Evolutionary conservation across 140 eudicot genomes (phyloP), one percentile per base, ranked within the genome.

Genomic region (Erigeron philadelphicus): DNA sequence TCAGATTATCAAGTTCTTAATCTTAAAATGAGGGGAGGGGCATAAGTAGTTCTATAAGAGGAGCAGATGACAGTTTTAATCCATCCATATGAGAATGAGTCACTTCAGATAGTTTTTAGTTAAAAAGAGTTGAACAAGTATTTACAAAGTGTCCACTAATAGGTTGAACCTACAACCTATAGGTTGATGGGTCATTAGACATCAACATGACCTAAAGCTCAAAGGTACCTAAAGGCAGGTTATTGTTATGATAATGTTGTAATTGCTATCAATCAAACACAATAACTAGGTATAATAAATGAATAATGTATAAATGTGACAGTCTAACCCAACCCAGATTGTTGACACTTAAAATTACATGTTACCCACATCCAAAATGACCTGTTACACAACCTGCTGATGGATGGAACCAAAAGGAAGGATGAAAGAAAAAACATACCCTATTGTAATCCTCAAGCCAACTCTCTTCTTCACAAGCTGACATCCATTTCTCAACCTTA

Each of bases 381-480:
- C 55, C 9, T 49, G 7, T 12, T 49, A 49, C 55, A 12, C 55
- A 49, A 49, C 15, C 55, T 49, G 55, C 55, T 7, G 13, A 60
- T 7, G 23, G 61, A 59, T n/a, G 9, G 6, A 12, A 44, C 46
- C 5, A 50, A 35, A 38, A 62, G 47, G 7, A 18, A 23, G 58
- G 52, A 13, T 4, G 12, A 57, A 66, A 21, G 21, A 10, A 16
- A 7, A 8, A 7, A 70, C 57, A 6, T 10, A 89, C 96, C 88
- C 84, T 78, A 67, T 89, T 90, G 82, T 89, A 89, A 76, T 84
- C 96, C 71, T 86, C 96, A 48, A 89, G 90, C 96, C 96, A 89
- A 40, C 59, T 84, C 78, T 86, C 96, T 78, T 89, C 96, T 71
- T 84, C 88, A 53, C 83, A 82, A 11, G 90, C 94, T 50, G 84